phyloP scores from a whole-genome alignment of 495 filamentous ascomycete genomes.

The Aspergillus saccharolyticus region DNA sequence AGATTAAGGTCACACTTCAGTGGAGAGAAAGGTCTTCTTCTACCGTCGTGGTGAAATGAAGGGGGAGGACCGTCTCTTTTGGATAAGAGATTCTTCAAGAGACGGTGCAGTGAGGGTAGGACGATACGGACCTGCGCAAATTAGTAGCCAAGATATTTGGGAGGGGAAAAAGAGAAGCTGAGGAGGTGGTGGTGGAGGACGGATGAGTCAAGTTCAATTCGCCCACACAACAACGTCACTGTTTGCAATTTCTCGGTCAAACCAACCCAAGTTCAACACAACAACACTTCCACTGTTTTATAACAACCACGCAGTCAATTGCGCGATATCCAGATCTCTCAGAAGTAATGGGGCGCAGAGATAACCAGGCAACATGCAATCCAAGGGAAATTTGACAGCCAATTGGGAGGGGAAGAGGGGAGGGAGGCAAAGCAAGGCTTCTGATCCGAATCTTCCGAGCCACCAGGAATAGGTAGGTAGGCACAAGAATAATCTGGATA shows the following conservation, averaged over 20 bases:
- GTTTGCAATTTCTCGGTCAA: not conserved
- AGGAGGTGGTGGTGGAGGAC: constrained; percentile 8
- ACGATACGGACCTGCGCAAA: not conserved
- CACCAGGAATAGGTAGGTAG: not conserved
- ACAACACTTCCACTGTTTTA: not conserved
- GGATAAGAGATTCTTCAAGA: not conserved
- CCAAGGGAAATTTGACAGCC: not conserved
- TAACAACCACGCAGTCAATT: not conserved
- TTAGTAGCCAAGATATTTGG: not conserved
- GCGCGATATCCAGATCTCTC: not conserved
- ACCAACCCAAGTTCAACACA: no score
- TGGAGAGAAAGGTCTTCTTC: not conserved
- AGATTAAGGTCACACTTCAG: not conserved
- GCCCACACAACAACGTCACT: constrained; percentile 19
- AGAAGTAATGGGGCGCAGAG: not conserved
- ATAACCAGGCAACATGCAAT: not conserved
- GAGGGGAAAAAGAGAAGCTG: constrained; percentile 8
- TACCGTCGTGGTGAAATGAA: not conserved
- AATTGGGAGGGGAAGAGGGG: not conserved
- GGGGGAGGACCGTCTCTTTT: not conserved
- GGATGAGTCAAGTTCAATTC: constrained; percentile 31
- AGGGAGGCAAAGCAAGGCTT: constrained; percentile 2
- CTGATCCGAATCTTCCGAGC: constrained; percentile 2
- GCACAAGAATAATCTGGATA: not conserved
- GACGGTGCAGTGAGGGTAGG: not conserved